phyloP scores from a whole-genome alignment of 352 stramenopile genomes.

The Globisporangium carolinianum region DNA sequence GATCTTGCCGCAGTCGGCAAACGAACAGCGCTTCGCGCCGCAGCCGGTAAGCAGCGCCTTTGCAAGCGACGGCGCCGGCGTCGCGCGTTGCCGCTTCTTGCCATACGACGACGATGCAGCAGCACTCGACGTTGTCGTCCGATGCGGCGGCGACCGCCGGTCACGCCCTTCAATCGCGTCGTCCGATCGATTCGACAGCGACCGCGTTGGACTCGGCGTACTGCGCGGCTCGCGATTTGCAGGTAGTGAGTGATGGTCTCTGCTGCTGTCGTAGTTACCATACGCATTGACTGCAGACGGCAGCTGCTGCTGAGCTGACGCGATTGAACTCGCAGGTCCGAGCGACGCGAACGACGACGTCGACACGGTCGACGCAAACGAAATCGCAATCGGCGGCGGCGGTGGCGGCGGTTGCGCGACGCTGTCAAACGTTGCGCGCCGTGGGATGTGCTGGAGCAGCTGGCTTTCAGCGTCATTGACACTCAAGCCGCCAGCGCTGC shows the following conservation, averaged over 20 bases:
- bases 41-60: conserved; percentile 37
- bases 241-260: background rate
- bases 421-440: conserved; percentile 1
- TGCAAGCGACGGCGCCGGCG: conserved; percentile 32
- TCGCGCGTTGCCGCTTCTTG: conserved; percentile 39
- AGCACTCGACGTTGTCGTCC: background rate
- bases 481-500: conserved; percentile 6
- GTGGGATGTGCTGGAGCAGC: conserved; percentile 11
- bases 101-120: conserved; percentile 7
- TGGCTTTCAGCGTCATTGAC: background rate
- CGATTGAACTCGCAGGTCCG: background rate
- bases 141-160: conserved; percentile 1
- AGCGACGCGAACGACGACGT: background rate
- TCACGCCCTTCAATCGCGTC: conserved; percentile 3
- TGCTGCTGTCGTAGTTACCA: too few relatives aligned
- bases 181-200: conserved; percentile 1
- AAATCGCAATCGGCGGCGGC: conserved; percentile 1
- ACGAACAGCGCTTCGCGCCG: conserved; percentile 60
- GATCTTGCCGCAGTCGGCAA: conserved; percentile 64
- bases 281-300: background rate
- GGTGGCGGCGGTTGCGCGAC: conserved; percentile 3
- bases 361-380: conserved; percentile 1
- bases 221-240: background rate
- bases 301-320: background rate
- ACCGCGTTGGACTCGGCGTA: conserved; percentile 7